Conservation (phyloP, 192 early-diverging fungal genomes). For the Entomortierella chlamydospora region DNA sequence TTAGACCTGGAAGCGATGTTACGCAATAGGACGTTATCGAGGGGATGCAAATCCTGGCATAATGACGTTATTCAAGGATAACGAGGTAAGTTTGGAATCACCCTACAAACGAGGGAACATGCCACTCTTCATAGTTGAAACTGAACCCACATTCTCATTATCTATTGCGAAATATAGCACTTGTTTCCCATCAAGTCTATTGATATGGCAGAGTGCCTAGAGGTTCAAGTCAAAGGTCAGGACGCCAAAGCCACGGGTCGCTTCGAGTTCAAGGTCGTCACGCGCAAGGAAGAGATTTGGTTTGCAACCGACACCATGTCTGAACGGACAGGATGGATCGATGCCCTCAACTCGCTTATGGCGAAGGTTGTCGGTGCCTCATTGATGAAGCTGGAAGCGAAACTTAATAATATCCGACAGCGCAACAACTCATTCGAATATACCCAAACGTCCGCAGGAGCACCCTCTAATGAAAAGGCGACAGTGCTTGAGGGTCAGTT, state of each 20-base stretch:
- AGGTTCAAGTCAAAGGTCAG: constrained; percentile 57
- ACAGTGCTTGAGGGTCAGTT: constrained; percentile 22
- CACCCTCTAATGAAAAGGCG: neutral
- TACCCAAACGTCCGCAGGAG: neutral
- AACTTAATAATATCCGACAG: constrained; percentile 45
- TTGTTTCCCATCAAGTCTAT: constrained; percentile 3
- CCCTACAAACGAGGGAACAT: too few species aligned
- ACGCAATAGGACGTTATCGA: constrained; percentile 62
- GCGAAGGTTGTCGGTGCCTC: constrained; percentile 59
- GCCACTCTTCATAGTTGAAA: too few species aligned
- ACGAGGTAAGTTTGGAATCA: constrained; percentile 52
- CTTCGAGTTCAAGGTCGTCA: constrained; percentile 61
- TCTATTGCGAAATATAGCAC: constrained; percentile 1
- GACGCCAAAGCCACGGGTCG: constrained; percentile 56
- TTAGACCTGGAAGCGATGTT: constrained; percentile 64
- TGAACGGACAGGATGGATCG: constrained; percentile 61
- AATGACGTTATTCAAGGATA: constrained; percentile 63
- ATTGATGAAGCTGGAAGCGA: constrained; percentile 56
- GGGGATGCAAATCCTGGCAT: constrained; percentile 59
- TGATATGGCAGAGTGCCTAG: constrained; percentile 59
- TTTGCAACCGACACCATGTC: constrained; percentile 60
- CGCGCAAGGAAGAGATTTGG: constrained; percentile 59
- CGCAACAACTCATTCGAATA: constrained; percentile 48
- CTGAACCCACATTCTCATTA: neutral
- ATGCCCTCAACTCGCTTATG: constrained; percentile 62